Base-by-base conservation (phyloP, 192 early-diverging fungal genomes). In the Linnemannia elongata region DNA sequence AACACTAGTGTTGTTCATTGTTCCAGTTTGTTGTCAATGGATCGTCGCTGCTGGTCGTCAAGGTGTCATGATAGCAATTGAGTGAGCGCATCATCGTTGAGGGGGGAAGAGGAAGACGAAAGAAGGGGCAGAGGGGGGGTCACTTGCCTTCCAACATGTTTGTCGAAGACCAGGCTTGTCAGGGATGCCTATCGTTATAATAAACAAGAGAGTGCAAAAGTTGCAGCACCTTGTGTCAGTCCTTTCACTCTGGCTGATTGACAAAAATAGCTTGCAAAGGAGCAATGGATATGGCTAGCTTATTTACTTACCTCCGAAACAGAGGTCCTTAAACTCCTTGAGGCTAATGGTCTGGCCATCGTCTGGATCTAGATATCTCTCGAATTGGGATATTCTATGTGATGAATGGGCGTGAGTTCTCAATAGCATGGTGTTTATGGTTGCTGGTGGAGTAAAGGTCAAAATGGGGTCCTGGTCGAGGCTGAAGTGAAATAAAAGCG, bases 131-230 rank as follows among this genome's bases (percentile, higher is more conserved):
- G 57, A 12, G n/a, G 10, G 1, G 1, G 0, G 60, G 60, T 33
- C 60, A 66, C 60, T 66, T 66, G 95, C 91, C 89, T 94, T 96
- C 95, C 95, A 96, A 55, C 90, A 92, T 55, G 76, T 89, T 49
- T 91, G 89, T 72, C 94, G 91, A 41, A 94, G 86, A 57, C 92
- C 90, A 9, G 90, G 82, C 75, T 92, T 90, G 75, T 96, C 95
- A n/a, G 95, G 95, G 69, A 96, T 94, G 24, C 95, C 95, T 95
- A 12, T 44, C 44, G 55, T 35, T 24, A n/a, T 35, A 10, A 45
- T 45, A 0, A 45, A 45, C 44, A 45, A 45, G 44, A 2, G 12
- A 15, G 38, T 3, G 38, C n/a, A 30, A 9, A 35, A 30, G 17
- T 5, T 35, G 4, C 5, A 45, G 17, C 18, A 77, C 12, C 60